A percentile compares a stretch with the other conserved stretches of the same genome.
Conservation (phyloP, 1,139 yeast species). For the Geotrichum bryndzae region DNA sequence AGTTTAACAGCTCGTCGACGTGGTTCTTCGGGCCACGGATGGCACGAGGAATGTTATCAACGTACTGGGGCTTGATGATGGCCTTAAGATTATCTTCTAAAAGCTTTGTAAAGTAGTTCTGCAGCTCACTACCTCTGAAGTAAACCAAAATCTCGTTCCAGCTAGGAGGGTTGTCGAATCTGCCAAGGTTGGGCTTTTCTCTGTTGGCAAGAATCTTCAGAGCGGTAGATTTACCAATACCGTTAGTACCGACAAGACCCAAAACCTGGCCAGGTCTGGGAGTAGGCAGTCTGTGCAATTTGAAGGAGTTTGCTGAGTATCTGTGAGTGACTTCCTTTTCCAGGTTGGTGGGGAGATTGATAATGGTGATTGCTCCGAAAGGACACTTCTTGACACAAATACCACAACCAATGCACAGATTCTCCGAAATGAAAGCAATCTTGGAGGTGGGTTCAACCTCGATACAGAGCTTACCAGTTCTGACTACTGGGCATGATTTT, state of each 20-base stretch:
- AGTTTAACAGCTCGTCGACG: constrained; percentile 76
- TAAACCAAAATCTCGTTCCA: constrained; percentile 90
- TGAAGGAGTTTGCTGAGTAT: constrained; percentile 96
- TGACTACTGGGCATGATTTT: constrained; percentile 93
- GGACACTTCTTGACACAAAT: constrained; percentile 98
- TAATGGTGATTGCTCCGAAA: constrained; percentile 90
- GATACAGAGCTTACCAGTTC: constrained; percentile 95
- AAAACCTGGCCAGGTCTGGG: constrained; percentile 99
- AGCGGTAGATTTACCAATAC: constrained; percentile 99
- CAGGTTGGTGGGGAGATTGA: constrained; percentile 91
- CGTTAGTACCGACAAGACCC: constrained; percentile 96
- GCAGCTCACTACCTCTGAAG: constrained; percentile 96
- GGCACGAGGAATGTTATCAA: constrained; percentile 93
- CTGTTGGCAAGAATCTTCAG: constrained; percentile 96
- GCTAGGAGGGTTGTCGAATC: constrained; percentile 91
- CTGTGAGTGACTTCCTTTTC: constrained; percentile 92
- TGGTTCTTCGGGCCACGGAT: constrained; percentile 83
- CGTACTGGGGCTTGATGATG: constrained; percentile 95
- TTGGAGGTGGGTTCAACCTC: constrained; percentile 88
- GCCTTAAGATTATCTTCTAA: constrained; percentile 92
- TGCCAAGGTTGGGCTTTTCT: constrained; percentile 93
- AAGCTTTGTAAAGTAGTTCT: constrained; percentile 88
- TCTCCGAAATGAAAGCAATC: constrained; percentile 94
- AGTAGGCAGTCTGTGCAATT: constrained; percentile 92
- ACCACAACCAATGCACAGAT: constrained; percentile 97